Base-by-base conservation (phyloP, 2,329 filamentous ascomycete species). In the Fusarium staphyleae region DNA sequence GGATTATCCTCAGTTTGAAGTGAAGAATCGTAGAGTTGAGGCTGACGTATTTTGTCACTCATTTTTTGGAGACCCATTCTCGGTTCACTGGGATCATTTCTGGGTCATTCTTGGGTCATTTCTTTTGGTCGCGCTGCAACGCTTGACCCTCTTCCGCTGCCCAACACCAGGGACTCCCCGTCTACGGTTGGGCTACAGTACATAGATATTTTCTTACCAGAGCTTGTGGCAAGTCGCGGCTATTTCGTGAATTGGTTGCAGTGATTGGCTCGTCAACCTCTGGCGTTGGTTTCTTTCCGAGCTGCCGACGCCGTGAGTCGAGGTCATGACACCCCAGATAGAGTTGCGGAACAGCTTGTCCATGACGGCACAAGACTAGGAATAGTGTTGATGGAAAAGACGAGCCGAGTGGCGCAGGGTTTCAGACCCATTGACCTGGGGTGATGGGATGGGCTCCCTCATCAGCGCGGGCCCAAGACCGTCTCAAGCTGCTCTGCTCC, bases 231-330 rank as follows among this genome's bases (percentile, higher is more conserved):
- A 29, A 50, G 44, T 43, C 32, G 18, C 24, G 39, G 28, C 15
- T 36, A 13, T 41, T 32, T 24, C 35, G 40, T 37, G 49, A 67
- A 67, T 67, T 67, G 63, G 39, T 30, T 11, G 6, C 36, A 11
- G n/a, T 62, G 63, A 67, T 67, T 67, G 65, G 65, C 19, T 24
- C 14, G 36, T 36, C 4, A 41, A 15, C 40, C 33, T 22, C 52
- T 18, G 44, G 22, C 24, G 15, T 22, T n/a, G 34, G 15, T 24
- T 36, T 44, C 13, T 24, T 47, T 24, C 2, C 4, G 42, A 42
- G 39, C 42, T 33, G 51, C 37, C 49, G 34, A 45, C 44, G 26
- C 29, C 24, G 22, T 40, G 34, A 26, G 14, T 28, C 24, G 35
- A 26, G 47, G 15, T 35, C 34, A 41, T 43, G 41, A 40, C 51